Conservation (phyloP, 495 filamentous ascomycete genomes). For the Xeromyces bisporus region DNA sequence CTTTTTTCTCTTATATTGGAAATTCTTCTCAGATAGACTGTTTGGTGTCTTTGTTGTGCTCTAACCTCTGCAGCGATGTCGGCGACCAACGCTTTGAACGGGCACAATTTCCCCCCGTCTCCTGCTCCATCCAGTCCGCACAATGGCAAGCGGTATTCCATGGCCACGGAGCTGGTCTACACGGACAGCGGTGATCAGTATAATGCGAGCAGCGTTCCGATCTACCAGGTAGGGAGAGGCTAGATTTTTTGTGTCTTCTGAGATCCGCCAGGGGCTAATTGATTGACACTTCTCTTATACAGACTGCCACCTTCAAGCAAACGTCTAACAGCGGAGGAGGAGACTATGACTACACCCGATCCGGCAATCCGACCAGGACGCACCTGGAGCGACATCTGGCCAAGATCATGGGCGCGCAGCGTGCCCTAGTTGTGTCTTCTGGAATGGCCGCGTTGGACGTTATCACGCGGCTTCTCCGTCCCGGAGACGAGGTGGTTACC, state of each 20-base stretch:
- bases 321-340: slow-evolving; percentile 54
- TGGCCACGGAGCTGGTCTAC: slow-evolving; percentile 91
- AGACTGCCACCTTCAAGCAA: slow-evolving; percentile 97
- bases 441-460: slow-evolving; percentile 97
- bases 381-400: slow-evolving; percentile 93
- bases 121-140: slow-evolving; percentile 85
- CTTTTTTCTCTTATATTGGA: too few relatives aligned
- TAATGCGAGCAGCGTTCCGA: slow-evolving; percentile 83
- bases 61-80: slow-evolving; percentile 32
- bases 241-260: not conserved
- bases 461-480: slow-evolving; percentile 80
- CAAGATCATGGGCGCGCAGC: slow-evolving; percentile 92
- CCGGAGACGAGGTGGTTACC: slow-evolving; percentile 92
- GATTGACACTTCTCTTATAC: too few relatives aligned
- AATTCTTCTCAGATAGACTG: too few relatives aligned
- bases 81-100: slow-evolving; percentile 57
- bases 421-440: slow-evolving; percentile 80
- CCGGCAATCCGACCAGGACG: slow-evolving; percentile 88
- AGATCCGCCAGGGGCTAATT: not conserved
- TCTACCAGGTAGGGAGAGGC: slow-evolving; percentile 55
- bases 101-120: slow-evolving; percentile 82
- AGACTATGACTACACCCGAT: slow-evolving; percentile 97
- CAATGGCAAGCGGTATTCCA: slow-evolving; percentile 68
- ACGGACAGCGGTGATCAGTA: slow-evolving; percentile 93
- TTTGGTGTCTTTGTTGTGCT: slow-evolving; percentile 8